Conservation (phyloP, 768 basidiomycete genomes). For the Leccinum fibrillosum region DNA sequence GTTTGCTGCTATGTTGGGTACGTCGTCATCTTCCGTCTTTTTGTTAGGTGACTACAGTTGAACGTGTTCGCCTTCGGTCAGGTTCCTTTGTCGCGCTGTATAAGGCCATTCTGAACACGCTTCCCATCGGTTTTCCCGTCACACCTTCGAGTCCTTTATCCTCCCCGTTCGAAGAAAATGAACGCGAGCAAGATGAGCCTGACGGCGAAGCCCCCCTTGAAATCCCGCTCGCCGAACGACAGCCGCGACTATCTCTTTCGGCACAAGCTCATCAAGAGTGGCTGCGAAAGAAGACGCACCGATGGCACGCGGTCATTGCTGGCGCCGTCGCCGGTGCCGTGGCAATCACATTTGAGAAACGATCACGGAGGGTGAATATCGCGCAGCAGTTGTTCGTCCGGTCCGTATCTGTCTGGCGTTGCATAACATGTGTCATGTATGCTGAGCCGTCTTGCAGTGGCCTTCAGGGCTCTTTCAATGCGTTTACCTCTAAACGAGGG, state of each 20-base stretch:
- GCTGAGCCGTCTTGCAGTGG: constrained; percentile 49
- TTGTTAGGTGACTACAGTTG: too few species aligned
- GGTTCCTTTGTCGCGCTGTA: constrained; percentile 77
- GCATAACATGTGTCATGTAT: neutral
- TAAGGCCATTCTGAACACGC: constrained; percentile 72
- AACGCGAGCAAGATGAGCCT: constrained; percentile 24
- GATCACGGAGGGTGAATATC: constrained; percentile 58
- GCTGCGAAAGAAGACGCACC: constrained; percentile 60
- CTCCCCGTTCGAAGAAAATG: constrained; percentile 32
- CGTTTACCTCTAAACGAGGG: constrained; percentile 62
- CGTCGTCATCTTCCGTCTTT: too few species aligned
- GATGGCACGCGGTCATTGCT: constrained; percentile 80
- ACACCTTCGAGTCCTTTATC: constrained; percentile 18
- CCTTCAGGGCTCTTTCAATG: constrained; percentile 86
- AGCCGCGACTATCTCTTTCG: constrained; percentile 56
- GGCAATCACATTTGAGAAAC: constrained; percentile 77
- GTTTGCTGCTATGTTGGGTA: too few species aligned
- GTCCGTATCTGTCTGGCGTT: constrained; percentile 24
- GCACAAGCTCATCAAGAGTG: constrained; percentile 62
- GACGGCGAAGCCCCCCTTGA: constrained; percentile 8
- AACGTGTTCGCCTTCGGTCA: constrained; percentile 26
- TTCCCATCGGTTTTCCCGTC: constrained; percentile 66
- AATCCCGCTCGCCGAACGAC: constrained; percentile 30
- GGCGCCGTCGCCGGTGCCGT: constrained; percentile 72
- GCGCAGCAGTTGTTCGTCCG: constrained; percentile 90